Base-by-base conservation (phyloP, 176 grass and related monocot genomes). In the Musa itinerans region DNA sequence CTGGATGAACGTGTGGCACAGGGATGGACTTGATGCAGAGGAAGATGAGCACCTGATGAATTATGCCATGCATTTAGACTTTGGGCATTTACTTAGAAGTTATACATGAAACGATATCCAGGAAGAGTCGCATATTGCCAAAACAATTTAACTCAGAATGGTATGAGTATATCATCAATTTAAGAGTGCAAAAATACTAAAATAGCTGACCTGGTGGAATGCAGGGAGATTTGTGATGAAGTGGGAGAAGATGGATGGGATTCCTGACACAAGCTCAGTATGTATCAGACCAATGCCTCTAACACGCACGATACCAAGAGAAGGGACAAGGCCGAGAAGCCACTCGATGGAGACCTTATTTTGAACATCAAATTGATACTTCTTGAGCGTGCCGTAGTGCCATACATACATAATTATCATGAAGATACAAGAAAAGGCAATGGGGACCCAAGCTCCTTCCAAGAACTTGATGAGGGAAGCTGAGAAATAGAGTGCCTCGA, bases 221-320 rank as follows among this genome's bases (percentile, higher is more conserved):
- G 95, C 95, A 49, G 95, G 95, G 1, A 99, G 79, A 74, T 94
- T 99, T 29, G 95, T 99, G 66, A 99, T 91, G 21, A 99, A 99
- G 85, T 99, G 95, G 1, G 95, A 92, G 76, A 99, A 99, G 51
- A 99, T 94, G 3, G 95, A 90, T 0, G 95, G 95, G 27, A 99
- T 89, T 72, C 95, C 95, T 0, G 88, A 89, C n/a, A 91, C 95
- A 0, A 99, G 82, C 78, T 99, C 90, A 0, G 86, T 89, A 55
- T 99, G 90, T 51, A 99, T 87, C 73, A 99, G 81, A 9, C 95
- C 95, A 53, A 99, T 91, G 65, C 95, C 95, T 2, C 80, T 80
- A n/a, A 99, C 95, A 20, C 95, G 86, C 5, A 94, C 88, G 1
- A 99, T 86, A 8, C 90, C 90, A 0, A 99, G 89, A 52, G 79